These are phyloP conservation scores for Colletotrichum sp. DNA, from an alignment of 2,329 filamentous ascomycete genomes.

Conservation along the genomic window DNA sequence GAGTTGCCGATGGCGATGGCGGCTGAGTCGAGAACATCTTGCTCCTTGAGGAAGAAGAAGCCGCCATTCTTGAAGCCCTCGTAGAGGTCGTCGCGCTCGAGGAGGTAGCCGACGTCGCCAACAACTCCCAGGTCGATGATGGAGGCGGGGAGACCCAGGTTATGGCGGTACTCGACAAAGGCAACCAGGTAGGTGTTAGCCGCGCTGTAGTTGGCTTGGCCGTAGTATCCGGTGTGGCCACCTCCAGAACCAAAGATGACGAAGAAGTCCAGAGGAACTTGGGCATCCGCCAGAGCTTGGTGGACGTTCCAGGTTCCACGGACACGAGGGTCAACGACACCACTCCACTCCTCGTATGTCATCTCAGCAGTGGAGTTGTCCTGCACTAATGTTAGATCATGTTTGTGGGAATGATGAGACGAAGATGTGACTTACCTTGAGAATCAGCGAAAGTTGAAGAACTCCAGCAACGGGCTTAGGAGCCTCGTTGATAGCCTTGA, in stretches of 20 bases:
- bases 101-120: conserved; percentile 38
- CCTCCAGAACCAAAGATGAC: conserved; percentile 55
- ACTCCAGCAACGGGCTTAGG: background rate
- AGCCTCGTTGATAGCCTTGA: background rate
- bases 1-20: background rate
- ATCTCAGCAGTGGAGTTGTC: conserved; percentile 30
- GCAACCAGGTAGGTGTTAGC: conserved; percentile 46
- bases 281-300: conserved; percentile 24
- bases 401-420: fast-evolving
- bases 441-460: background rate
- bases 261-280: conserved; percentile 40
- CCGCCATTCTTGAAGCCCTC: conserved; percentile 2
- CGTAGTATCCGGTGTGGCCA: conserved; percentile 41
- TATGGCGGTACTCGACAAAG: conserved; percentile 39
- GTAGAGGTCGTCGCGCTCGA: background rate
- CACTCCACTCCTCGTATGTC: conserved; percentile 37
- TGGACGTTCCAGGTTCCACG: conserved; percentile 46
- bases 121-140: conserved; percentile 43
- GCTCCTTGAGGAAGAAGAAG: conserved; percentile 6
- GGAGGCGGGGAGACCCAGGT: conserved; percentile 39
- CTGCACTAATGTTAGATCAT: background rate
- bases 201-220: conserved; percentile 44
- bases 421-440: background rate
- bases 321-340: conserved; percentile 38
- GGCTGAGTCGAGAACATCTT: background rate